A percentile compares a stretch with the other conserved stretches of the same genome.
These are phyloP conservation scores for Malus sieversii DNA, from an alignment of 306 rosid genomes.

Conservation along the genomic window DNA sequence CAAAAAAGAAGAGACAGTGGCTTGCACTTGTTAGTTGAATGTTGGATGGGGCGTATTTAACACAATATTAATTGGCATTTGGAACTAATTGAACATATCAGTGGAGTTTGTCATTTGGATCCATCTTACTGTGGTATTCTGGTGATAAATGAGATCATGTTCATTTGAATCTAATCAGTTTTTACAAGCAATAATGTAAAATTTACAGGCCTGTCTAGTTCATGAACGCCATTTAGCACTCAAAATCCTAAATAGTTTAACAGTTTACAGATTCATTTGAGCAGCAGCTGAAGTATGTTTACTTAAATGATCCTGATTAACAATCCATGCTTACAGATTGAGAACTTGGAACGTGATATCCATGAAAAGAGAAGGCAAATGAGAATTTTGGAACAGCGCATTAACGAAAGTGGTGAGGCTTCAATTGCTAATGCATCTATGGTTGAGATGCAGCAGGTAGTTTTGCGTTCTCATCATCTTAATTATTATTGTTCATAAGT, in stretches of 20 bases:
- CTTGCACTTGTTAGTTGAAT: not conserved
- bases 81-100: too few relatives aligned
- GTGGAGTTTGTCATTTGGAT: too few relatives aligned
- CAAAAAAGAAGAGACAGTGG: not conserved
- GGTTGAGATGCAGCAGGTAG: slow-evolving; percentile 98
- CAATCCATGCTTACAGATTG: slow-evolving; percentile 47
- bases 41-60: not conserved
- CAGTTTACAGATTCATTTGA: not conserved
- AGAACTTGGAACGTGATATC: slow-evolving; percentile 82
- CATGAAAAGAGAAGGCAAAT: slow-evolving; percentile 86
- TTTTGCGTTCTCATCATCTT: slow-evolving; percentile 9
- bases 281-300: not conserved
- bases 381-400: slow-evolving; percentile 72
- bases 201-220: not conserved
- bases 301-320: not conserved
- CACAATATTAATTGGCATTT: too few relatives aligned
- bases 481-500: not conserved
- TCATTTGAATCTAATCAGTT: not conserved
- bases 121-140: too few relatives aligned
- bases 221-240: not conserved
- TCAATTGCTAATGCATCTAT: slow-evolving; percentile 65
- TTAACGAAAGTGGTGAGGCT: slow-evolving; percentile 76
- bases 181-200: not conserved
- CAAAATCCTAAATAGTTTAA: not conserved
- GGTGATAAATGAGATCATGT: not conserved